phyloP scores from a whole-genome alignment of 148 eudicot species.

The Limonium bicolor region DNA sequence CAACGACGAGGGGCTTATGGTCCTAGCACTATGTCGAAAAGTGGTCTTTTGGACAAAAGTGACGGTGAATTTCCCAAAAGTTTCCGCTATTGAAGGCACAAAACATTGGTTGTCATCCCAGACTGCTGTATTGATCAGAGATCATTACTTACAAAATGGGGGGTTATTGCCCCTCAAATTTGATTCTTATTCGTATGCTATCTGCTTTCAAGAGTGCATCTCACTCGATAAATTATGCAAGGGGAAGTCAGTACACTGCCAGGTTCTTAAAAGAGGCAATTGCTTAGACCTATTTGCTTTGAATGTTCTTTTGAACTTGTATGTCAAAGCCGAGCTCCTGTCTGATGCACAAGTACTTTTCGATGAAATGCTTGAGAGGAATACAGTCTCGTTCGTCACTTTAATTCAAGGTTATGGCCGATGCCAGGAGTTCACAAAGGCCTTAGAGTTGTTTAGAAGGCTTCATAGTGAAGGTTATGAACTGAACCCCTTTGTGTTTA shows the following conservation, averaged over 20 bases:
- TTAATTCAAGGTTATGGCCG: conserved; percentile 44
- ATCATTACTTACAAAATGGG: no score
- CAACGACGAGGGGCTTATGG: no score
- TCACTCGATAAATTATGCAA: conserved; percentile 7
- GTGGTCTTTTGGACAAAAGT: no score
- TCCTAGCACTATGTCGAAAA: no score
- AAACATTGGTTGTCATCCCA: no score
- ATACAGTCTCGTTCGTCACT: conserved; percentile 55
- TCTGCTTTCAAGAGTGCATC: conserved; percentile 35
- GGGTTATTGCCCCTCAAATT: conserved; percentile 8
- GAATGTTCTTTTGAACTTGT: conserved; percentile 54
- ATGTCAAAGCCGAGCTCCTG: conserved; percentile 25
- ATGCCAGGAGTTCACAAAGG: conserved; percentile 17
- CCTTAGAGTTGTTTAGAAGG: conserved; percentile 29
- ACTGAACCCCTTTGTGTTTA: conserved; percentile 67
- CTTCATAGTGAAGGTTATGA: conserved; percentile 60
- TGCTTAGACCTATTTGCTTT: conserved; percentile 49
- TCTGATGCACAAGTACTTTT: conserved; percentile 43
- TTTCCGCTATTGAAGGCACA: no score
- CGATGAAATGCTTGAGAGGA: conserved; percentile 48
- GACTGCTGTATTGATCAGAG: no score
- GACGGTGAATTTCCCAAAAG: no score
- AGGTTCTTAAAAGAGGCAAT: conserved; percentile 41
- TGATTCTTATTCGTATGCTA: conserved; percentile 27
- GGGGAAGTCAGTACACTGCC: conserved; percentile 47